Base-by-base conservation (phyloP, 2,329 filamentous ascomycete genomes). In the Didymella glomerata region DNA sequence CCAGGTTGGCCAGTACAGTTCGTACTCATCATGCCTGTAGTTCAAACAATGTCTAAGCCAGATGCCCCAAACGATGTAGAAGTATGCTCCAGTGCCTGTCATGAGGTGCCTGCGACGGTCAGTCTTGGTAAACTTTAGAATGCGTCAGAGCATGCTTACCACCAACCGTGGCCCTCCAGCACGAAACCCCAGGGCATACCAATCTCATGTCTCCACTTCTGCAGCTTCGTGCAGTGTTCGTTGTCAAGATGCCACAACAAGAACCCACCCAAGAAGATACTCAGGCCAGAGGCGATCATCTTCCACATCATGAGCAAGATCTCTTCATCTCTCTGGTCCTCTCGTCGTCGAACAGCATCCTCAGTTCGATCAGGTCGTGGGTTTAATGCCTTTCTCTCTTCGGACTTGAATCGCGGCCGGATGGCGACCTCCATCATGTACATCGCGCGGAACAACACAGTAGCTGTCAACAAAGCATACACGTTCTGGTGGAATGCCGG, bases 401-500 rank as follows among this genome's bases (percentile, higher is more conserved):
- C 77, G 68, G 73, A 70, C 22, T 75, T 72, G 53, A 84, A 81
- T 6, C 80, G 83, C 8, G 88, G 88, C 11, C 88, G 82, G 38
- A 91, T 79, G 32, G 83, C 85, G 49, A 83, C 76, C 67, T 91
- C 89, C 89, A 94, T 94, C 25, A 91, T 86, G 73, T 87, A 92
- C 81, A 93, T 88, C 68, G 88, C 90, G 32, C 90, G 87, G 52
- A 90, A 80, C 24, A 95, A 82, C 22, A 94, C 86, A 41, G 88
- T 81, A 5, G 84, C 83, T 0, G 91, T 95, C 42, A 96, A 79
- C 3, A 90, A 72, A 1, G 88, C 90, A 68, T 93, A 96, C 4
- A 89, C 89, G 61, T 87, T 88, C 74, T 96, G 91, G 77, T 96
- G 92, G 76, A 96, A 96, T 1, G 86, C 81, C 0, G 92, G 91